Evolutionary conservation across 106 monocot species (phyloP), one percentile per base, ranked within the genome.

Genomic region (Phalaenopsis aphrodite): DNA sequence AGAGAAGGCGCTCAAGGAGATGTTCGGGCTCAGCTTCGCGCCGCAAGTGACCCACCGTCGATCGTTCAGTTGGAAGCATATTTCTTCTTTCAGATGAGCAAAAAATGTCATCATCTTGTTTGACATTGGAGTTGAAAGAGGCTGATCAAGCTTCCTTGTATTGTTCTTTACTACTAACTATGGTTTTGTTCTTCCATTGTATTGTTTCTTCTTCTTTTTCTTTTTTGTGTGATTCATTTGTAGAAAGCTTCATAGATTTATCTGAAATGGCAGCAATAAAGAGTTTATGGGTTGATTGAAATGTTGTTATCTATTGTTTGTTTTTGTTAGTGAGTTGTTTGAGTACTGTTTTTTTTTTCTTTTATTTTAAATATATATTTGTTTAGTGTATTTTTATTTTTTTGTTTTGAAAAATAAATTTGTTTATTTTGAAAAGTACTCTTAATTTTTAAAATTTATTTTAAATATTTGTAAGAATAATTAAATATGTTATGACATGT

Each of bases 1-100:
- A 5, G 91, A 81, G 67, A 80, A 78, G 30, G 85, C 85, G 0
- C 84, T 90, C 37, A 90, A 88, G 79, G 92, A 98, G 84, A 92
- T 98, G 94, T 90, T 98, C 48, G 92, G 89, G 15, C 85, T 98
- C 14, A 92, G 89, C 77, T 98, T 93, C 64, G 80, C 86, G 18
- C 88, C 93, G 0, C 87, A 85, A 41, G 72, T 18, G 41, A 79
- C 49, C 58, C 76, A 76, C 14, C 81, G 82, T 10, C 86, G 87
- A 75, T 92, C 92, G 56, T 91, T 72, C 66, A 89, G 87, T 83
- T 89, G 92, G 87, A 91, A 64, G 69, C 78, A 84, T 24, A 79
- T 47, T 61, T 80, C 82, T 64, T 82, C 75, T 15, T 68, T 84
- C 65, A 64, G 38, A 14, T 87, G 42, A 83, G 45, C 61, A 42